Conservation (phyloP, 345 rosid genomes). For the Eucalyptus urophylla region DNA sequence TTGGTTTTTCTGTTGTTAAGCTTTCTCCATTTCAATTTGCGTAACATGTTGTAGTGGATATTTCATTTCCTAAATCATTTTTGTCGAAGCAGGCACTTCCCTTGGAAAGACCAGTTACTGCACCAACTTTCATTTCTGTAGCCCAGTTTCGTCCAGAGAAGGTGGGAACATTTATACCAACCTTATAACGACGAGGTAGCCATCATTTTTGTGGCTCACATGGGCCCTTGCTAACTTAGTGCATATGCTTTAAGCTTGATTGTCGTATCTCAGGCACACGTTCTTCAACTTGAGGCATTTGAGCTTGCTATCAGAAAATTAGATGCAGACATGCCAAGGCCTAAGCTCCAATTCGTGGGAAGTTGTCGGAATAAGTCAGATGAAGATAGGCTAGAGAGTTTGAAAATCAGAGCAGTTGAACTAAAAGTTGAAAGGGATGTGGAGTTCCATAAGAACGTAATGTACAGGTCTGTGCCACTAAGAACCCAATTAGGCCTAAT, state of each 20-base stretch:
- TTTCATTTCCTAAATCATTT: background rate
- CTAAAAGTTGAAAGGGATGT: slow-evolving; percentile 51
- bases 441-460: slow-evolving; percentile 59
- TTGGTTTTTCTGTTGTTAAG: background rate
- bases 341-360: slow-evolving; percentile 88
- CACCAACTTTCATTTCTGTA: slow-evolving; percentile 65
- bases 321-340: slow-evolving; percentile 39
- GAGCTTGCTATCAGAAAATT: slow-evolving; percentile 42
- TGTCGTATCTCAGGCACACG: slow-evolving; percentile 62
- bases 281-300: slow-evolving; percentile 90
- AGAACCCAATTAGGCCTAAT: background rate
- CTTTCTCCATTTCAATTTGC: background rate
- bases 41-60: background rate
- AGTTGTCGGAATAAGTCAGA: slow-evolving; percentile 84
- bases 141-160: slow-evolving; percentile 99
- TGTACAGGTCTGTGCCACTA: slow-evolving; percentile 50
- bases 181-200: slow-evolving; percentile 14
- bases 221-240: background rate
- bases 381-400: slow-evolving; percentile 65
- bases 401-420: slow-evolving; percentile 63
- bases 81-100: slow-evolving; percentile 50
- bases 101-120: slow-evolving; percentile 48
- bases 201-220: slow-evolving; percentile 6
- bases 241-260: background rate
- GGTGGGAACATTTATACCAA: slow-evolving; percentile 45